Evolutionary conservation across 345 rosid genomes (phyloP).

Genomic region (Populus deltoides): DNA sequence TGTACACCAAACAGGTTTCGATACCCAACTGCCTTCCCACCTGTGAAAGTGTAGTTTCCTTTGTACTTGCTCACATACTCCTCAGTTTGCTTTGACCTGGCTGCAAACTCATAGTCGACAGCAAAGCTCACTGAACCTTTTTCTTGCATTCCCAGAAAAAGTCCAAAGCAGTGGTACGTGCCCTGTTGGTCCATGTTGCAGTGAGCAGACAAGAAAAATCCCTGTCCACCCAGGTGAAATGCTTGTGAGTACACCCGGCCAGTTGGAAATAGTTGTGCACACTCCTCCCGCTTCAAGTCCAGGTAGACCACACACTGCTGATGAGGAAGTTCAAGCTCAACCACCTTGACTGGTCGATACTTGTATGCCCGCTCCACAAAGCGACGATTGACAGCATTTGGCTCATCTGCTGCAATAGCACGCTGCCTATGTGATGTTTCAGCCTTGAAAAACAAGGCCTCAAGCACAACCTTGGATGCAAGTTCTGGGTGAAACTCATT

Average conservation of each 20-base stretch:
- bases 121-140: slow-evolving; percentile 52
- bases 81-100: slow-evolving; percentile 58
- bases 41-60: slow-evolving; percentile 54
- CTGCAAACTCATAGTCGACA: slow-evolving; percentile 70
- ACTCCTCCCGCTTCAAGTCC: slow-evolving; percentile 70
- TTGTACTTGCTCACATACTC: slow-evolving; percentile 52
- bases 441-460: slow-evolving; percentile 77
- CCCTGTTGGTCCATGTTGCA: slow-evolving; percentile 64
- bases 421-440: slow-evolving; percentile 54
- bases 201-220: slow-evolving; percentile 61
- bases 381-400: slow-evolving; percentile 29
- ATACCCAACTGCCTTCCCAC: slow-evolving; percentile 62
- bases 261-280: slow-evolving; percentile 48
- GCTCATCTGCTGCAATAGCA: slow-evolving; percentile 44
- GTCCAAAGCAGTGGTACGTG: slow-evolving; percentile 63
- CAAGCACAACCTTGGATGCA: slow-evolving; percentile 59
- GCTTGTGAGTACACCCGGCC: slow-evolving; percentile 61
- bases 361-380: slow-evolving; percentile 73
- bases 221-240: slow-evolving; percentile 72
- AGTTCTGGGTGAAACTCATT: slow-evolving; percentile 56
- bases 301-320: slow-evolving; percentile 75
- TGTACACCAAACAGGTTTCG: slow-evolving; percentile 53
- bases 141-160: slow-evolving; percentile 69
- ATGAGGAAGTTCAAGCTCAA: slow-evolving; percentile 66
- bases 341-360: slow-evolving; percentile 66